Evolutionary conservation across 1,284 basidiomycete genomes (phyloP).

Genomic region (Heterobasidion annosum): DNA sequence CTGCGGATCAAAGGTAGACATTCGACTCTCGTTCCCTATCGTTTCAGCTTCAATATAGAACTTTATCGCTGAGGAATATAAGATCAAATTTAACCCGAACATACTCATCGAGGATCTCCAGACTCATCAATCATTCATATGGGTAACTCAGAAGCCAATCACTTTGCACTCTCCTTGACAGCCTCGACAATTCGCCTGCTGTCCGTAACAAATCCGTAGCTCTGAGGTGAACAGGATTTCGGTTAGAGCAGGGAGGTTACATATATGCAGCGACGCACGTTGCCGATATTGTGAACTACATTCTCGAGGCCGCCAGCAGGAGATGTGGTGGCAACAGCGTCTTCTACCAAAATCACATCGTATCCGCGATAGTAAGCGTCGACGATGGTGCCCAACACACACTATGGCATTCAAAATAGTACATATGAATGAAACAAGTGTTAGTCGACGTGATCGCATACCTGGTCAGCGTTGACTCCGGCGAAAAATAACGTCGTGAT

Average conservation of each 20-base stretch:
- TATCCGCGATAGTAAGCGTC: slow-evolving; percentile 60
- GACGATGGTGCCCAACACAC: slow-evolving; percentile 54
- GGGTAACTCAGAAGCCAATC: too few relatives aligned
- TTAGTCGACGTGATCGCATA: slow-evolving; percentile 13
- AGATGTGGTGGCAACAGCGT: slow-evolving; percentile 53
- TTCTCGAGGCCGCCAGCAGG: slow-evolving; percentile 51
- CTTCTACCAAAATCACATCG: slow-evolving; percentile 48
- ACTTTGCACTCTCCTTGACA: not conserved
- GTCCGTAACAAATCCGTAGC: not conserved
- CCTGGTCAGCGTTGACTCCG: slow-evolving; percentile 65
- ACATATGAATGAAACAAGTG: not conserved
- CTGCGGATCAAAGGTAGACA: too few relatives aligned
- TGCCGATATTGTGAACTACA: slow-evolving; percentile 45
- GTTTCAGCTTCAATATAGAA: too few relatives aligned
- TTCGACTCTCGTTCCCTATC: too few relatives aligned
- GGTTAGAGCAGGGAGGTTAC: not conserved
- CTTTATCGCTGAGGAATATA: too few relatives aligned
- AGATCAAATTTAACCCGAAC: too few relatives aligned
- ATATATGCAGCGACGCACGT: slow-evolving; percentile 27
- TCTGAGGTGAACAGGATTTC: not conserved
- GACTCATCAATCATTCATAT: too few relatives aligned
- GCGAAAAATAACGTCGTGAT: slow-evolving; percentile 54
- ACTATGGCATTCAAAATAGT: slow-evolving; percentile 24
- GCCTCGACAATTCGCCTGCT: not conserved
- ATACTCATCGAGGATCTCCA: too few relatives aligned